These are phyloP conservation scores for Candida wancherniae DNA, from an alignment of 805 yeast genomes.

Conservation along the genomic window DNA sequence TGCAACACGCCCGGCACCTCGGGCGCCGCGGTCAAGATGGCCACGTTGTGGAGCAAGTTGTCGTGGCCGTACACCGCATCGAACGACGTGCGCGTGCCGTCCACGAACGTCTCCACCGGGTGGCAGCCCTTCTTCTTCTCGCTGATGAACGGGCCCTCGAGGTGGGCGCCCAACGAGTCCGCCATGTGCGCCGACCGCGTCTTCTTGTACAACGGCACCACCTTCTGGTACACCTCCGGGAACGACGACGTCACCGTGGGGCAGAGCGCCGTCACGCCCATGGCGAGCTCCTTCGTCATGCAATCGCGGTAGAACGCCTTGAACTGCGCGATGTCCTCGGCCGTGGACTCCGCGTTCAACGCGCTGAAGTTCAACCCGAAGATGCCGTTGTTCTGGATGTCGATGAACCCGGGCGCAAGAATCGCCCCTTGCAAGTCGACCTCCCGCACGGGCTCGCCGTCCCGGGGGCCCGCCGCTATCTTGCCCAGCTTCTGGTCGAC, in stretches of 20 bases:
- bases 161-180: constrained; percentile 54
- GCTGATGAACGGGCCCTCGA: constrained; percentile 56
- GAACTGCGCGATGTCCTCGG: constrained; percentile 28
- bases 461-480: constrained; percentile 29
- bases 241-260: constrained; percentile 54
- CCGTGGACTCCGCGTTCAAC: constrained; percentile 26
- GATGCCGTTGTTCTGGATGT: constrained; percentile 55
- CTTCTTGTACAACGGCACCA: constrained; percentile 40
- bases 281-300: constrained; percentile 42
- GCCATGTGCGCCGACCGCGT: constrained; percentile 28
- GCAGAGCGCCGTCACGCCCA: constrained; percentile 53
- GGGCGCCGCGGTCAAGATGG: constrained; percentile 49
- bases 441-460: constrained; percentile 14
- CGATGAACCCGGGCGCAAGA: constrained; percentile 53
- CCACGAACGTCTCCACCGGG: constrained; percentile 41
- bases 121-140: constrained; percentile 48
- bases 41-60: constrained; percentile 30
- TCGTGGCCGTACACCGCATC: constrained; percentile 35
- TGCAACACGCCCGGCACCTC: constrained; percentile 45
- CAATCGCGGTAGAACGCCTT: constrained; percentile 36
- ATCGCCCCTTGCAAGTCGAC: constrained; percentile 46
- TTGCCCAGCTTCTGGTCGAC: constrained; percentile 39
- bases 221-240: constrained; percentile 44
- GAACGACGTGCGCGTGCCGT: constrained; percentile 26
- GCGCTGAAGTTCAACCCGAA: constrained; percentile 51